phyloP scores from a whole-genome alignment of 306 rosid genomes.

The Adenanthera pavonina region DNA sequence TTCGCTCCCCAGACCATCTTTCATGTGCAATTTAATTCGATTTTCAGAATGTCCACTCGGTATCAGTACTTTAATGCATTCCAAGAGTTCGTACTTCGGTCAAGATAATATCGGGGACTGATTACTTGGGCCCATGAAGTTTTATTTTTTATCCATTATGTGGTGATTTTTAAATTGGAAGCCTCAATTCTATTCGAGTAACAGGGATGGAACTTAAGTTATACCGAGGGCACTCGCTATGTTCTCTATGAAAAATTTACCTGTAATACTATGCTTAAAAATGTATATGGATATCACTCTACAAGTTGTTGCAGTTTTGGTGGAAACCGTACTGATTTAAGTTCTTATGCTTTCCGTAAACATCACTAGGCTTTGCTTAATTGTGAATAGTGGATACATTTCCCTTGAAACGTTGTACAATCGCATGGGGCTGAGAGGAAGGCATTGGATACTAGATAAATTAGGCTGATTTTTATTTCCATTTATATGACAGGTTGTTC shows the following conservation, averaged over 20 bases:
- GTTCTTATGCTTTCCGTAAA: neutral
- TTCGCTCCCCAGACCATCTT: neutral
- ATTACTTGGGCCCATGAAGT: neutral
- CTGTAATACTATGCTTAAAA: neutral
- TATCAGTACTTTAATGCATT: neutral
- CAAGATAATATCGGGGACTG: neutral
- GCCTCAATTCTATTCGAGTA: neutral
- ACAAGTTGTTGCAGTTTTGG: neutral
- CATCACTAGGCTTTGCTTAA: slow-evolving; percentile 4
- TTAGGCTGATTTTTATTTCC: slow-evolving; percentile 22
- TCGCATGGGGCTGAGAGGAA: slow-evolving; percentile 32
- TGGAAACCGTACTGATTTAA: neutral
- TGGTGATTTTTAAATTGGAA: neutral
- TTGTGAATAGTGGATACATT: neutral
- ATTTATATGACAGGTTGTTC: slow-evolving; percentile 69
- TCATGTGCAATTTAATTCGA: neutral
- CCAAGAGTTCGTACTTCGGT: neutral
- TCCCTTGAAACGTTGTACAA: neutral
- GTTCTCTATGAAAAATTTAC: neutral
- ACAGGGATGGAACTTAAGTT: neutral
- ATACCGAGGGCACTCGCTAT: neutral
- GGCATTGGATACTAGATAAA: neutral
- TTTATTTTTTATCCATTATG: neutral
- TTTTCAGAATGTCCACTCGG: slow-evolving; percentile 20
- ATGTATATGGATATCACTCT: neutral